These are phyloP conservation scores for Eimeria maxima DNA, from an alignment of 169 alveolate species.

Conservation along the genomic window DNA sequence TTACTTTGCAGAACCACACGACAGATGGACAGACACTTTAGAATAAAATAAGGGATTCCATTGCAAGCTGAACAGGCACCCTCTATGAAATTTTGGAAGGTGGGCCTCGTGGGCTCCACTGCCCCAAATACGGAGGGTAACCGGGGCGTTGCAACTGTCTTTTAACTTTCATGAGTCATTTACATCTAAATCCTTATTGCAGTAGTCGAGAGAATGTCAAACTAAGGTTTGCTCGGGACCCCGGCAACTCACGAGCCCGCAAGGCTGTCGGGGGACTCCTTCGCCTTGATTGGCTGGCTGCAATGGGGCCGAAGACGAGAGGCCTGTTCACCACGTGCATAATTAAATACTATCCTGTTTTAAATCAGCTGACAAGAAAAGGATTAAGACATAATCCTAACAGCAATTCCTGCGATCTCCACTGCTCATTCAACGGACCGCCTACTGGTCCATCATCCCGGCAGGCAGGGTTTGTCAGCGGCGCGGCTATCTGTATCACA, in stretches of 20 bases:
- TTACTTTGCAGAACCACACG: not conserved
- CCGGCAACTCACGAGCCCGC: not conserved
- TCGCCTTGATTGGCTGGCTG: conserved; percentile 25
- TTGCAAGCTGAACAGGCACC: not conserved
- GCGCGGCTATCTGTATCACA: not conserved
- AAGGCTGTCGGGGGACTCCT: not conserved
- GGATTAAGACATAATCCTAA: not conserved
- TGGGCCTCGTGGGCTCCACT: not conserved
- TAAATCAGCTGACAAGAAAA: not conserved
- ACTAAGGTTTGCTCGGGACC: not conserved
- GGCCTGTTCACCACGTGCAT: not conserved
- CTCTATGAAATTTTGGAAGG: not conserved
- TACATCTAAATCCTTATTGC: not conserved
- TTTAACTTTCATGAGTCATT: not conserved
- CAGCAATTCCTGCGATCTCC: not conserved
- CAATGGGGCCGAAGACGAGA: not conserved
- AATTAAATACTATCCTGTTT: not conserved
- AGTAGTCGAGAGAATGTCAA: not conserved
- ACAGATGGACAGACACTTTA: not conserved
- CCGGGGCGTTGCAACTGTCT: not conserved
- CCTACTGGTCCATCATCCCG: not conserved
- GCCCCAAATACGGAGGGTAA: not conserved
- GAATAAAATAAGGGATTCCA: not conserved
- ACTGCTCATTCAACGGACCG: not conserved
- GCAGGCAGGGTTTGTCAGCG: conserved; percentile 2